These are phyloP conservation scores for Colletotrichum lupini DNA, from an alignment of 2,329 filamentous ascomycete species.

Conservation along the genomic window DNA sequence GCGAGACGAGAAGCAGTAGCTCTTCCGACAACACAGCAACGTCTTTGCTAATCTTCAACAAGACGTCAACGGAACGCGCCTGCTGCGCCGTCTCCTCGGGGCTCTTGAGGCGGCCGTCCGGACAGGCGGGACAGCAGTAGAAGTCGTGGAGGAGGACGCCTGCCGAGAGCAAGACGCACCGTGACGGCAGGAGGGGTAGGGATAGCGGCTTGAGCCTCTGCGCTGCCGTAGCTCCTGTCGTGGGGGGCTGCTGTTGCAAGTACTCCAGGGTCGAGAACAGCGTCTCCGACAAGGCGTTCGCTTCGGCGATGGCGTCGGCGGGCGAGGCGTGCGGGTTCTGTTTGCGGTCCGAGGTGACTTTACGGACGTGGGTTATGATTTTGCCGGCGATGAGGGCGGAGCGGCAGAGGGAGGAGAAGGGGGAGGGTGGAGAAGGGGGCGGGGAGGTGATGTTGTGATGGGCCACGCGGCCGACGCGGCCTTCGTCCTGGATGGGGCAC, in stretches of 20 bases:
- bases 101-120: slow-evolving; percentile 36
- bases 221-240: not conserved
- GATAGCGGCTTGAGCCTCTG: not conserved
- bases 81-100: slow-evolving; percentile 45
- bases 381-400: slow-evolving; percentile 47
- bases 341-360: slow-evolving; percentile 26
- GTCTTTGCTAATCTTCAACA: slow-evolving; percentile 43
- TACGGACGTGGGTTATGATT: slow-evolving; percentile 45
- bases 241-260: not conserved
- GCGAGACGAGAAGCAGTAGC: slow-evolving; percentile 37
- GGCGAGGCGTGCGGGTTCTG: slow-evolving; percentile 3
- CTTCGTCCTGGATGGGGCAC: slow-evolving; percentile 44
- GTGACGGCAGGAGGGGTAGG: slow-evolving; percentile 33
- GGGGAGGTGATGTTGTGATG: slow-evolving; percentile 51
- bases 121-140: slow-evolving; percentile 47
- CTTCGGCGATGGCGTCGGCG: slow-evolving; percentile 4
- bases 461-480: slow-evolving; percentile 44
- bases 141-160: slow-evolving; percentile 47
- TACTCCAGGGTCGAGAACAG: not conserved
- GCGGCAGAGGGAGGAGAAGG: slow-evolving; percentile 63
- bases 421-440: slow-evolving; percentile 52
- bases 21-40: slow-evolving; percentile 44
- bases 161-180: slow-evolving; percentile 38
- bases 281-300: not conserved
- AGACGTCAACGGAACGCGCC: slow-evolving; percentile 44